Conservation (phyloP, 108 stramenopile species). For the Skeletonema potamos region DNA sequence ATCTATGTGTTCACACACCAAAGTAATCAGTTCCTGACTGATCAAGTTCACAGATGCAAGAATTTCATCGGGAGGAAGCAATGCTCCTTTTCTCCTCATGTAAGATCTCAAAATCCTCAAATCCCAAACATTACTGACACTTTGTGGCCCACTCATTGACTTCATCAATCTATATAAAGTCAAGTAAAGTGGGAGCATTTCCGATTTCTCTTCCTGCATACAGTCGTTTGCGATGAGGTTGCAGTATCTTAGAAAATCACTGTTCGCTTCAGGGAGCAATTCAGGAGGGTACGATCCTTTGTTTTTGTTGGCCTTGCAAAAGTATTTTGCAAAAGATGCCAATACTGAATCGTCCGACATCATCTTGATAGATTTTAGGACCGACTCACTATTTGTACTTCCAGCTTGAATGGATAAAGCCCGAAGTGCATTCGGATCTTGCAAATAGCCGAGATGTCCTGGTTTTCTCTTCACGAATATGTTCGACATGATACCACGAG, state of each 20-base stretch:
- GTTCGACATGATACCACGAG: slow-evolving; percentile 10
- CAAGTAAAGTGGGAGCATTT: slow-evolving; percentile 56
- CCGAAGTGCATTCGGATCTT: slow-evolving; percentile 59
- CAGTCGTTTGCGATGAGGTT: slow-evolving; percentile 57
- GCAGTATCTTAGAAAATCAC: slow-evolving; percentile 50
- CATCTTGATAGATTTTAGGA: slow-evolving; percentile 60
- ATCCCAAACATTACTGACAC: slow-evolving; percentile 45
- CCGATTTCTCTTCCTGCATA: slow-evolving; percentile 57
- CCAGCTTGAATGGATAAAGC: slow-evolving; percentile 48
- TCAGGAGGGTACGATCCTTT: slow-evolving; percentile 13
- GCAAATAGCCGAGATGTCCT: slow-evolving; percentile 70
- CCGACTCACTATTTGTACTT: slow-evolving; percentile 31
- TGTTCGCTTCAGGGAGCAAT: not conserved
- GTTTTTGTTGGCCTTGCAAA: slow-evolving; percentile 49
- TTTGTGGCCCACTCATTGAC: slow-evolving; percentile 3
- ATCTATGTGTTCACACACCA: slow-evolving; percentile 28
- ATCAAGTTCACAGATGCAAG: slow-evolving; percentile 3
- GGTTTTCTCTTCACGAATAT: slow-evolving; percentile 85
- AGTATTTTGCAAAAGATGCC: slow-evolving; percentile 65
- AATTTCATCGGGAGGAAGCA: not conserved
- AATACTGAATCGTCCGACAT: slow-evolving; percentile 77
- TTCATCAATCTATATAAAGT: slow-evolving; percentile 45
- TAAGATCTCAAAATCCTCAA: slow-evolving; percentile 38
- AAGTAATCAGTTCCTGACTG: slow-evolving; percentile 23
- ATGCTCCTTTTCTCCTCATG: slow-evolving; percentile 13